These are phyloP conservation scores for Cryptosporidium muris DNA, from an alignment of 169 alveolate genomes.

Conservation along the genomic window DNA sequence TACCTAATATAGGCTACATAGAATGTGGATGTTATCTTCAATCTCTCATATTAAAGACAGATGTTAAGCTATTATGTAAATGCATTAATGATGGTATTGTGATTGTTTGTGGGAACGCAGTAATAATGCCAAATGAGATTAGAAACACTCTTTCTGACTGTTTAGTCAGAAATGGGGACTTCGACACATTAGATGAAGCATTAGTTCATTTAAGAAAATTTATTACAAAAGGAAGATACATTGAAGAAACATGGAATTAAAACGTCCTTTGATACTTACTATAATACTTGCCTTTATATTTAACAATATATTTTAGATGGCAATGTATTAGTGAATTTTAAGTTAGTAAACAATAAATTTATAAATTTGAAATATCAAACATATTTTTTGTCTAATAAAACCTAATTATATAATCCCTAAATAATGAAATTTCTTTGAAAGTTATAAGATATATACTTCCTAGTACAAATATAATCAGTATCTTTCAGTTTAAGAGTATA, in stretches of 20 bases:
- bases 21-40: conserved; percentile 48
- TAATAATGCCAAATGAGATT: conserved; percentile 59
- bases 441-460: too few species aligned
- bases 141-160: conserved; percentile 51
- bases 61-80: conserved; percentile 2
- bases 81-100: conserved; percentile 41
- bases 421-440: too few species aligned
- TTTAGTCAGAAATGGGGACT: conserved; percentile 7
- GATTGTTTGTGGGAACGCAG: conserved; percentile 64
- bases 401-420: too few species aligned
- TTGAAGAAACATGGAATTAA: conserved; percentile 65
- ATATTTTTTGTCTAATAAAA: too few species aligned
- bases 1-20: conserved; percentile 9
- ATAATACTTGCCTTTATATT: background rate
- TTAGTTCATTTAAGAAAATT: conserved; percentile 19
- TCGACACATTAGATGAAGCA: conserved; percentile 46
- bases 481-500: too few species aligned
- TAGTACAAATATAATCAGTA: too few species aligned
- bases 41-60: conserved; percentile 12
- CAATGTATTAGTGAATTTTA: background rate
- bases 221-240: conserved; percentile 63
- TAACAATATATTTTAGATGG: background rate
- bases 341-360: too few species aligned
- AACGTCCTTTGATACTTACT: background rate
- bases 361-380: too few species aligned